A percentile compares a stretch with the other conserved stretches of the same genome.
These are phyloP conservation scores for Penicillium aurantiogriseum DNA, from an alignment of 2,329 filamentous ascomycete genomes.

Conservation along the genomic window DNA sequence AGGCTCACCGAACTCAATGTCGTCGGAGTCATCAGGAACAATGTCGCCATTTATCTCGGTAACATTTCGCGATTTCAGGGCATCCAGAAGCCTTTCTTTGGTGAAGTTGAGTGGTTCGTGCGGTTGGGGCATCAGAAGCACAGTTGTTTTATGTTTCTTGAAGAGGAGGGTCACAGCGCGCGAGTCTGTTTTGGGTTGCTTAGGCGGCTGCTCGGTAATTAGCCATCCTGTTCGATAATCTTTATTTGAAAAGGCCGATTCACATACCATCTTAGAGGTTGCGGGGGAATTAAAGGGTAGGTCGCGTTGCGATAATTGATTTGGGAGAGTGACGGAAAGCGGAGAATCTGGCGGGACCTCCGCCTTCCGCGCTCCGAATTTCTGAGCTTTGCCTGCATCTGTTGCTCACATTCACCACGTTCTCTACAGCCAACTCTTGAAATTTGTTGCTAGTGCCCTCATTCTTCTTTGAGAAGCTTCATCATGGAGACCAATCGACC, in stretches of 20 bases:
- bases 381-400: slow-evolving; percentile 9
- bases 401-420: not conserved
- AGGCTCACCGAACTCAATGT: slow-evolving; percentile 50
- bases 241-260: not conserved
- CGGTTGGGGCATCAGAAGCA: slow-evolving; percentile 65
- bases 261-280: slow-evolving; percentile 16
- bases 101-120: slow-evolving; percentile 57
- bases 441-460: not conserved
- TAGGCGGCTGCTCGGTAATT: slow-evolving; percentile 14
- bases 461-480: not conserved
- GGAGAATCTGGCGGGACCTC: slow-evolving; percentile 15
- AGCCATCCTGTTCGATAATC: not conserved
- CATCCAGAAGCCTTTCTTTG: slow-evolving; percentile 57
- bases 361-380: slow-evolving; percentile 9
- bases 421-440: not conserved
- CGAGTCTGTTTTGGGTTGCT: slow-evolving; percentile 36
- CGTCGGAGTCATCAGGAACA: slow-evolving; percentile 39
- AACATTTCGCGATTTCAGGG: slow-evolving; percentile 51
- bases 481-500: slow-evolving; percentile 18
- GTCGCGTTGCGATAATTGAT: not conserved
- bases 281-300: not conserved
- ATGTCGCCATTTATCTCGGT: slow-evolving; percentile 39
- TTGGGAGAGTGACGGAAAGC: slow-evolving; percentile 14
- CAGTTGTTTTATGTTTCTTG: slow-evolving; percentile 69
- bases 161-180: slow-evolving; percentile 66